phyloP scores from a whole-genome alignment of 495 filamentous ascomycete species.

The Wilcoxina mikolae region DNA sequence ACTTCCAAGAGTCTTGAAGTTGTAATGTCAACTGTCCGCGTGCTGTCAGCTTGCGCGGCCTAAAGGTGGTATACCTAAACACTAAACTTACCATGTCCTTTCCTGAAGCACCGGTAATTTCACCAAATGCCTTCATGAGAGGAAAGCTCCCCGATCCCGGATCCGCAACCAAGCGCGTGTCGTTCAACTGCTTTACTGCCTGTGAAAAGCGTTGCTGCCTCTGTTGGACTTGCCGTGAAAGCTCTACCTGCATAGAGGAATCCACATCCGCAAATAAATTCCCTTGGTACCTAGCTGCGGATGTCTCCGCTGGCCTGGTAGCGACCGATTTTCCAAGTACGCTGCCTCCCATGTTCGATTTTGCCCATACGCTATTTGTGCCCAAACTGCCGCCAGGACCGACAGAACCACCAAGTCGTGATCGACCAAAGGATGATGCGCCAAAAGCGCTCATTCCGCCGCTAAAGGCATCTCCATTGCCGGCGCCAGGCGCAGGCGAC shows the following conservation, averaged over 20 bases:
- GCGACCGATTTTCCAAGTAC: conserved; percentile 18
- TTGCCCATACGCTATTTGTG: conserved; percentile 27
- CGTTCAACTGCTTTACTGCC: conserved; percentile 24
- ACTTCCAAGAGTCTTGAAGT: conserved; percentile 27
- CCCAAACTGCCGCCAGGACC: conserved; percentile 13
- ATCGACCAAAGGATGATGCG: conserved; percentile 31
- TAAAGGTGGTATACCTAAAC: no score
- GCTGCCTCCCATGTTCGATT: conserved; percentile 17
- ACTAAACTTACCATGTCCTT: conserved; percentile 24
- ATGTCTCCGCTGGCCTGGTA: conserved; percentile 2
- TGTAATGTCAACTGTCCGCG: conserved; percentile 25
- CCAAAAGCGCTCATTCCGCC: conserved; percentile 40
- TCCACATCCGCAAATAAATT: conserved; percentile 26
- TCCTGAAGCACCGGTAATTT: conserved; percentile 23
- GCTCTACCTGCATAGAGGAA: conserved; percentile 19
- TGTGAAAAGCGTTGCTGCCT: conserved; percentile 22
- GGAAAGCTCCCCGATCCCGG: conserved; percentile 17
- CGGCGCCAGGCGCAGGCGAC: conserved; percentile 31
- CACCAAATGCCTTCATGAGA: conserved; percentile 24
- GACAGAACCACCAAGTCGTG: conserved; percentile 17
- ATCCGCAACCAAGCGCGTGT: conserved; percentile 17
- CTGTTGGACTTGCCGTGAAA: conserved; percentile 21
- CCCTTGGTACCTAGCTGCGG: not conserved
- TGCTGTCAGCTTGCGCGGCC: no score
- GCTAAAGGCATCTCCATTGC: conserved; percentile 32